Conservation (phyloP, 2,329 filamentous ascomycete species). For the Apiospora pterosperma region DNA sequence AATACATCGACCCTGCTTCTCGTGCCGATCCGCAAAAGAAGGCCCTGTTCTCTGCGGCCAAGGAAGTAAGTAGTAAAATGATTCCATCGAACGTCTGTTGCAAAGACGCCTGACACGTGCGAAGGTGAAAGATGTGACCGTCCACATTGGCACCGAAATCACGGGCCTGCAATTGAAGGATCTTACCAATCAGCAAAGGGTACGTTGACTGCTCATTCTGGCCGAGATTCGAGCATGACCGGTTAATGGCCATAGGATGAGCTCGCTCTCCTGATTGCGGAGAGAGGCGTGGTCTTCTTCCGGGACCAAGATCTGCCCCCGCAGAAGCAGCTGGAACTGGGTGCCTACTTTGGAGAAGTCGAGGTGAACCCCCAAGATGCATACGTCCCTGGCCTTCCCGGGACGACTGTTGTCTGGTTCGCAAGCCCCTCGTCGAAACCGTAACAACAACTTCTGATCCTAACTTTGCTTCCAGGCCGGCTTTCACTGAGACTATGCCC, state of each 20-base stretch:
- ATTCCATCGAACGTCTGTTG: neutral
- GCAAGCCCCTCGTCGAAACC: neutral
- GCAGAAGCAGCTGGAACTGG: conserved; percentile 8
- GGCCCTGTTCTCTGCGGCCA: conserved; percentile 33
- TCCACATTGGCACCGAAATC: conserved; percentile 33
- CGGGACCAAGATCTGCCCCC: conserved; percentile 9
- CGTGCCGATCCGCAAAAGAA: conserved; percentile 41
- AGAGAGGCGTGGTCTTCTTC: conserved; percentile 10
- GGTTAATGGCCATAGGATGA: conserved; percentile 1
- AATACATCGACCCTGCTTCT: conserved; percentile 28
- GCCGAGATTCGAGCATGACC: neutral
- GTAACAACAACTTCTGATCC: neutral
- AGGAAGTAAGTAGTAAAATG: neutral
- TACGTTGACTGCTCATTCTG: neutral
- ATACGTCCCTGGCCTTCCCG: neutral
- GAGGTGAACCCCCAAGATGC: conserved; percentile 4
- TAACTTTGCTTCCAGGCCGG: neutral
- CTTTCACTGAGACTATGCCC: neutral
- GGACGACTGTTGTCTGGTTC: neutral
- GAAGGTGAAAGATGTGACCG: conserved; percentile 35
- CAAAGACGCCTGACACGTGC: neutral
- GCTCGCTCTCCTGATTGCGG: conserved; percentile 6
- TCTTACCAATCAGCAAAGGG: conserved; percentile 2
- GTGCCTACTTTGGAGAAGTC: conserved; percentile 1
- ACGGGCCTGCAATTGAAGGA: conserved; percentile 1